Conservation (phyloP, 441 rosid genomes). For the Euphorbia celastroides region DNA sequence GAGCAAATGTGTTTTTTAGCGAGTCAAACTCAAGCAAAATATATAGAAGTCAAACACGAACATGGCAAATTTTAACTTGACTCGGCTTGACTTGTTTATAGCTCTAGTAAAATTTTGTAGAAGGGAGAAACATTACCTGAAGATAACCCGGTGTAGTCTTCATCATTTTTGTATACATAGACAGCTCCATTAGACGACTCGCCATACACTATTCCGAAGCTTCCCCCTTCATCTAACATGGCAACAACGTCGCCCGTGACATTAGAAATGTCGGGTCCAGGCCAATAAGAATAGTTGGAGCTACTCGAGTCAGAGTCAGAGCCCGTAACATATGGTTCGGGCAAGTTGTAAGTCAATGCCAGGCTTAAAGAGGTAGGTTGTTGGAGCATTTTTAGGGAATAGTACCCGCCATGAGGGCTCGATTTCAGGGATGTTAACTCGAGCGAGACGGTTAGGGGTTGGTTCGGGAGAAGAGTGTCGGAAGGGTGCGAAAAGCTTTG, state of each 20-base stretch:
- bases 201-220: constrained; percentile 79
- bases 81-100: no score
- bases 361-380: constrained; percentile 82
- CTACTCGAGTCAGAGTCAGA: constrained; percentile 25
- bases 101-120: no score
- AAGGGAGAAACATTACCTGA: no score
- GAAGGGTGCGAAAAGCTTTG: constrained; percentile 78
- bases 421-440: constrained; percentile 58
- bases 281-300: constrained; percentile 76
- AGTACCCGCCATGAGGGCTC: constrained; percentile 47
- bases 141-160: constrained; percentile 38
- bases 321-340: constrained; percentile 20
- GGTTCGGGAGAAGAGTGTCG: constrained; percentile 82
- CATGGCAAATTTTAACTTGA: no score
- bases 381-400: constrained; percentile 79
- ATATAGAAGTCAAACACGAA: no score
- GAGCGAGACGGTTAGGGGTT: constrained; percentile 60
- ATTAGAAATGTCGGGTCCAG: constrained; percentile 79
- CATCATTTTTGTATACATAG: constrained; percentile 64
- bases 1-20: no score
- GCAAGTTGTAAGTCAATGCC: constrained; percentile 68
- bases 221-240: constrained; percentile 63
- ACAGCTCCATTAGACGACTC: constrained; percentile 71
- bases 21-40: no score
- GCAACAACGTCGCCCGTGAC: constrained; percentile 80